Conservation (phyloP, 2,329 filamentous ascomycete species). For the Nemania serpens region DNA sequence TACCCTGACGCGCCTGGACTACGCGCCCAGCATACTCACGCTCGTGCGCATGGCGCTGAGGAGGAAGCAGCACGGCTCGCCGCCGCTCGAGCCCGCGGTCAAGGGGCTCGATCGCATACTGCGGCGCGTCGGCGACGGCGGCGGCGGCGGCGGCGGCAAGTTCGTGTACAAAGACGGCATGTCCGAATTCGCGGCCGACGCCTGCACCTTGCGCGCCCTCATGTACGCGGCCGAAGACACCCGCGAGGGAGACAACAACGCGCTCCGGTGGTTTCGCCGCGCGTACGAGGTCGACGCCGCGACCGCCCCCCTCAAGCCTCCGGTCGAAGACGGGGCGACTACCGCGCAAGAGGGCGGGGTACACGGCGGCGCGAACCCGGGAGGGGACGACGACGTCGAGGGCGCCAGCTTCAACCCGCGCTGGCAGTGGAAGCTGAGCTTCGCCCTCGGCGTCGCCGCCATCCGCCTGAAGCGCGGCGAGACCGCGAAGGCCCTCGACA, state of each 20-base stretch:
- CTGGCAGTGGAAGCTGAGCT: conserved; percentile 45
- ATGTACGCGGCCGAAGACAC: conserved; percentile 30
- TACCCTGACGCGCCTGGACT: conserved; percentile 40
- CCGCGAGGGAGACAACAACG: conserved; percentile 29
- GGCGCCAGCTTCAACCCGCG: conserved; percentile 4
- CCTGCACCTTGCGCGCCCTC: conserved; percentile 45
- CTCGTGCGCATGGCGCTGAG: conserved; percentile 33
- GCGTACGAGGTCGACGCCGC: conserved; percentile 29
- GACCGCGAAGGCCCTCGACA: conserved; percentile 30
- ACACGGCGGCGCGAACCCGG: too few species aligned
- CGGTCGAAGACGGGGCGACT: too few species aligned
- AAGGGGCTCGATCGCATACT: conserved; percentile 29
- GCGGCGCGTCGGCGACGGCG: conserved; percentile 33
- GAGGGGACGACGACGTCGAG: not conserved
- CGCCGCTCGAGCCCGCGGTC: conserved; percentile 29
- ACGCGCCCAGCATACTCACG: conserved; percentile 45
- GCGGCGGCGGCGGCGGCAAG: conserved; percentile 2
- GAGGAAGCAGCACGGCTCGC: conserved; percentile 5
- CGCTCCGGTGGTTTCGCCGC: conserved; percentile 40
- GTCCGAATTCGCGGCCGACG: conserved; percentile 37
- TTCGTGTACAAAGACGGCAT: conserved; percentile 8
- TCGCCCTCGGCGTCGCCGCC: conserved; percentile 39
- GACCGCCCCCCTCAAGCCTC: not conserved
- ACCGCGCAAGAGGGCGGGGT: too few species aligned
- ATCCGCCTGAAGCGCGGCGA: conserved; percentile 35